Evolutionary conservation across 257 asterid genomes (phyloP).

Genomic region (Ocimum tenuiflorum): DNA sequence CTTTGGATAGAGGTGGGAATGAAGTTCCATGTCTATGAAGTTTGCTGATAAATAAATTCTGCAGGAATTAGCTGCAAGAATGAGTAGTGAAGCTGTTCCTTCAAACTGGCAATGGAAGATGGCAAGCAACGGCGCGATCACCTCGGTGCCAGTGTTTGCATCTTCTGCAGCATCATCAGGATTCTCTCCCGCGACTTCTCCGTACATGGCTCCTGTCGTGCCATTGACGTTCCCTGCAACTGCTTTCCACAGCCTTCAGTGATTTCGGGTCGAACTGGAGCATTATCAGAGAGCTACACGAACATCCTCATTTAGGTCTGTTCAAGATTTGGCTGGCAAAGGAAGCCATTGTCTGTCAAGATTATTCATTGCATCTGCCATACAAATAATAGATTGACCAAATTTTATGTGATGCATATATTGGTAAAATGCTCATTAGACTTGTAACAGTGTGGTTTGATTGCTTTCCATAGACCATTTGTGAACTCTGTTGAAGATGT

Average conservation of each 20-base stretch:
- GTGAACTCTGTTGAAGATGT: background rate
- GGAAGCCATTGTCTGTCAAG: slow-evolving; percentile 9
- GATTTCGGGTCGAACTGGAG: slow-evolving; percentile 22
- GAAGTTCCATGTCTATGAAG: background rate
- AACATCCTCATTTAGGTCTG: slow-evolving; percentile 11
- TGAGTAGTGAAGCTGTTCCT: slow-evolving; percentile 39
- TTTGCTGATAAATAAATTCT: background rate
- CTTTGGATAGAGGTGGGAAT: background rate
- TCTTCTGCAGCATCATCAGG: slow-evolving; percentile 96
- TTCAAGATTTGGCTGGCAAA: slow-evolving; percentile 19
- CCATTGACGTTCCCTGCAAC: slow-evolving; percentile 30
- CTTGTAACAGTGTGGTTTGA: background rate
- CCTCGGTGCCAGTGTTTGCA: slow-evolving; percentile 41
- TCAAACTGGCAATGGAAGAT: slow-evolving; percentile 58
- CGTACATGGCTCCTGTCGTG: slow-evolving; percentile 30
- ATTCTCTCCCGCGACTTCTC: slow-evolving; percentile 55
- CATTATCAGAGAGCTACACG: no score
- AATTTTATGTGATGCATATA: slow-evolving; percentile 29
- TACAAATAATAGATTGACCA: slow-evolving; percentile 23
- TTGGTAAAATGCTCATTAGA: slow-evolving; percentile 26
- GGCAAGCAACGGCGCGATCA: slow-evolving; percentile 40
- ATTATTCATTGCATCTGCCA: slow-evolving; percentile 6
- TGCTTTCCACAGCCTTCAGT: slow-evolving; percentile 32
- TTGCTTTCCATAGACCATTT: no score
- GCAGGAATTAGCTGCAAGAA: slow-evolving; percentile 51